Evolutionary conservation across 306 rosid species (phyloP).

Genomic region (Sesbania bispinosa): DNA sequence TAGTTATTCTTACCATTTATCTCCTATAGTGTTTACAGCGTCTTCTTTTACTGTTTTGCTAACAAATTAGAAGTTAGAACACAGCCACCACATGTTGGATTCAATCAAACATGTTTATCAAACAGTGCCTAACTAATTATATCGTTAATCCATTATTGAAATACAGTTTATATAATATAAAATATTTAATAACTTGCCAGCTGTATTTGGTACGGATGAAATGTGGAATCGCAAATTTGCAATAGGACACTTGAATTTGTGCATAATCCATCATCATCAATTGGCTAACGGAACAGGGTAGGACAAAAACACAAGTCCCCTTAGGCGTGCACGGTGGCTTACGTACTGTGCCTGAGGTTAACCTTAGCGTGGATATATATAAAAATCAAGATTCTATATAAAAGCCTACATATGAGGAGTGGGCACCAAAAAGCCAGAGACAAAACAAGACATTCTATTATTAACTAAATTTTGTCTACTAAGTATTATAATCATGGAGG

Average conservation of each 20-base stretch:
- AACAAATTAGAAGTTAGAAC: too few relatives aligned
- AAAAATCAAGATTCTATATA: background rate
- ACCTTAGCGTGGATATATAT: constrained; percentile 27
- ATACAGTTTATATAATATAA: too few relatives aligned
- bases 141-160: constrained; percentile 28
- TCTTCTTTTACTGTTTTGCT: too few relatives aligned
- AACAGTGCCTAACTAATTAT: background rate
- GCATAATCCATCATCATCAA: background rate
- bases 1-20: too few relatives aligned
- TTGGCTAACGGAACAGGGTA: constrained; percentile 21
- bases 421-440: too few relatives aligned
- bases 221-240: background rate
- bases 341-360: constrained; percentile 46
- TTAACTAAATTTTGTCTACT: too few relatives aligned
- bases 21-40: too few relatives aligned
- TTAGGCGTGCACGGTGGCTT: constrained; percentile 46
- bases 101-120: background rate
- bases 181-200: constrained; percentile 15
- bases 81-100: background rate
- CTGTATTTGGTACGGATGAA: constrained; percentile 11
- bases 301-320: constrained; percentile 27
- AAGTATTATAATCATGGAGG: too few relatives aligned
- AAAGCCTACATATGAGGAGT: too few relatives aligned
- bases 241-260: background rate
- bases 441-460: too few relatives aligned